Percentiles rank a stretch among this genome's conserved stretches.
Evolutionary conservation across 1,284 basidiomycete species (phyloP).

Genomic region (Ganoderma meredithae): DNA sequence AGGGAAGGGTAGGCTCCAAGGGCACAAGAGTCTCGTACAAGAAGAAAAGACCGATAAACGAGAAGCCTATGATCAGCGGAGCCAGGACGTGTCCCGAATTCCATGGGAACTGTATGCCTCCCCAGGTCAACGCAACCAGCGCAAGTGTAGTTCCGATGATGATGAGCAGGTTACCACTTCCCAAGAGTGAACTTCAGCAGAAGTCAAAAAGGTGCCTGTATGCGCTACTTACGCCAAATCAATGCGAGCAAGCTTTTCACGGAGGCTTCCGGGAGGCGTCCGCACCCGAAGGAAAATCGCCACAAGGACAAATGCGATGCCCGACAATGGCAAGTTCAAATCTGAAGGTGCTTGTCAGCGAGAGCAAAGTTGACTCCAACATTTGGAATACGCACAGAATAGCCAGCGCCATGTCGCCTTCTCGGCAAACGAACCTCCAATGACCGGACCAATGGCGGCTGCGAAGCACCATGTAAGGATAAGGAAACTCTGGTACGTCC

Average conservation of each 20-base stretch:
- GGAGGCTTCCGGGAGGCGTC: constrained; percentile 37
- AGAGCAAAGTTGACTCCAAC: no score
- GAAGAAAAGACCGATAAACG: constrained; percentile 43
- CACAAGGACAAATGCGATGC: constrained; percentile 28
- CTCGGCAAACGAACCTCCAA: no score
- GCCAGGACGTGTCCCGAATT: constrained; percentile 47
- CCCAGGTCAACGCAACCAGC: constrained; percentile 50
- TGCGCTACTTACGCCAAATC: constrained; percentile 41
- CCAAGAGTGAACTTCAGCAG: no score
- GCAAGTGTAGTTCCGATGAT: constrained; percentile 42
- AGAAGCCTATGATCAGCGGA: constrained; percentile 49
- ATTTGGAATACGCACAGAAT: no score
- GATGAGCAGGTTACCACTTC: constrained; percentile 51
- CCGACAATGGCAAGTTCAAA: constrained; percentile 33
- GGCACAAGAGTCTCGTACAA: constrained; percentile 36
- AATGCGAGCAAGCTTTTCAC: constrained; percentile 33
- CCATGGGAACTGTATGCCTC: constrained; percentile 50
- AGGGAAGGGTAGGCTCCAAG: constrained; percentile 31
- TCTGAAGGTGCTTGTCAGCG: no score
- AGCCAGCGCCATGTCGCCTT: no score
- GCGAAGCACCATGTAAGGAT: constrained; percentile 18
- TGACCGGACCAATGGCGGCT: constrained; percentile 9
- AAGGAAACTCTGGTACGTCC: constrained; percentile 13
- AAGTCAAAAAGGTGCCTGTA: no score
- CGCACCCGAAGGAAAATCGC: constrained; percentile 37